Base-by-base conservation (phyloP, 208 protist species). In the Acanthamoeba lenticulata region DNA sequence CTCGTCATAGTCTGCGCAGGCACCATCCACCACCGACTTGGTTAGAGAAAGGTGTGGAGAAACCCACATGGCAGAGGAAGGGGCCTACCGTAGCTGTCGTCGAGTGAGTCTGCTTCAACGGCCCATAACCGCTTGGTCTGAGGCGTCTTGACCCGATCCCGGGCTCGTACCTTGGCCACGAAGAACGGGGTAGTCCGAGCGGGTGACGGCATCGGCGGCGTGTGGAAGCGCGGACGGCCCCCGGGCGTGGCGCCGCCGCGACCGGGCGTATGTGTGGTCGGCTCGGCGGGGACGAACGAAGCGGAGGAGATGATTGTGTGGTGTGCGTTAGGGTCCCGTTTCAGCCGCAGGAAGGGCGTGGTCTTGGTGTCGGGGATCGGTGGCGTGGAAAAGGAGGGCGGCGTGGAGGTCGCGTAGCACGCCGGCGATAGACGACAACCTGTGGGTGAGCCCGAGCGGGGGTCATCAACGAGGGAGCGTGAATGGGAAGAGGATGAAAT, bases 331-430 rank as follows among this genome's bases (percentile, higher is more conserved):
- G 60, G n/a, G 29, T 79, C 38, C 24, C 21, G 69, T 32, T 79
- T 79, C 17, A 79, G 69, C 11, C 69, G 69, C 29, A 77, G 40
- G 69, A 79, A 45, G 40, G 69, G 69, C 0, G 60, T 67, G 19
- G 69, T 79, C 69, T 79, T 79, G 19, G 69, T 79, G 32, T 79
- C 15, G 24, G 69, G 69, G 21, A 79, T 79, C 19, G 69, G 69
- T 21, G 69, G 69, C 6, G 69, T 79, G 69, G 69, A 79, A 11
- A 79, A 47, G 5, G 69, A 79, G 5, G 38, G 69, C 19, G 69
- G 69, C 11, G 69, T 79, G 32, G 69, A 79, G 69, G 29, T 24
- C 1, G 6, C 60, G 9, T 2, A 65, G 27, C 27, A 65, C 57
- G 57, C 17, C 52, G 55, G 29, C 21, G 55, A 19, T n/a, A n/a